Conservation (phyloP, 2,329 filamentous ascomycete species). For the Penicillium sp. region DNA sequence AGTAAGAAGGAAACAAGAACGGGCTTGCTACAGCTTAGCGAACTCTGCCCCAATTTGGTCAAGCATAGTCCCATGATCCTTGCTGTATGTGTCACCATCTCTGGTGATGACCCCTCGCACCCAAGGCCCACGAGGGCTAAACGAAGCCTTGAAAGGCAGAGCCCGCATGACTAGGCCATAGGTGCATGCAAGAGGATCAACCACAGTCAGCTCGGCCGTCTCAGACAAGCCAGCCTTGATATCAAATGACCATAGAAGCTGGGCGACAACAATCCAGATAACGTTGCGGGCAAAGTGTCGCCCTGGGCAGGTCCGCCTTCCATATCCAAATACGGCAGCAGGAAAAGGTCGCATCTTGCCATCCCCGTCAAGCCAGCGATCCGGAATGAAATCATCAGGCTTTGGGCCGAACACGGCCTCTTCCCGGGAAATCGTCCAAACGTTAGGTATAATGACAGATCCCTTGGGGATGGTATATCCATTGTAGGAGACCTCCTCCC, state of each 20-base stretch:
- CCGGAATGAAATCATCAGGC: not conserved
- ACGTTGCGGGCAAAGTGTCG: slow-evolving; percentile 34
- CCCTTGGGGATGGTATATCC: slow-evolving; percentile 35
- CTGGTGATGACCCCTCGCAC: slow-evolving; percentile 9
- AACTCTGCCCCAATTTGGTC: slow-evolving; percentile 14
- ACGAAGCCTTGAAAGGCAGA: slow-evolving; percentile 16
- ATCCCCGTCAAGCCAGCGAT: slow-evolving; percentile 8
- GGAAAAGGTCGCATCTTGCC: not conserved
- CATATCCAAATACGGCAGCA: slow-evolving; percentile 26
- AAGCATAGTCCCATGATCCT: slow-evolving; percentile 11
- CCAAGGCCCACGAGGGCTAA: slow-evolving; percentile 12
- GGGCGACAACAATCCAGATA: slow-evolving; percentile 29
- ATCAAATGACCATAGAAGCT: slow-evolving; percentile 34
- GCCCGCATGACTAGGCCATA: slow-evolving; percentile 15
- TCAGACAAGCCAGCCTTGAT: slow-evolving; percentile 17
- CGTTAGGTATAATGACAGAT: slow-evolving; percentile 28
- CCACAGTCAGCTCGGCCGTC: slow-evolving; percentile 6
- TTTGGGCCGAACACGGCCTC: slow-evolving; percentile 13
- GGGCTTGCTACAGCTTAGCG: slow-evolving; percentile 1
- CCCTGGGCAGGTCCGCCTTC: slow-evolving; percentile 33
- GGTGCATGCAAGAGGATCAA: slow-evolving; percentile 13
- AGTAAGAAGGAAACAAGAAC: too few species aligned
- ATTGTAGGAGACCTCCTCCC: slow-evolving; percentile 30
- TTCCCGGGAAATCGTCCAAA: slow-evolving; percentile 13
- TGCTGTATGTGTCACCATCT: slow-evolving; percentile 5